A percentile compares a stretch with the other conserved stretches of the same genome.
phyloP scores from a whole-genome alignment of 2,329 filamentous ascomycete species.

The Ophiostoma sp. region DNA sequence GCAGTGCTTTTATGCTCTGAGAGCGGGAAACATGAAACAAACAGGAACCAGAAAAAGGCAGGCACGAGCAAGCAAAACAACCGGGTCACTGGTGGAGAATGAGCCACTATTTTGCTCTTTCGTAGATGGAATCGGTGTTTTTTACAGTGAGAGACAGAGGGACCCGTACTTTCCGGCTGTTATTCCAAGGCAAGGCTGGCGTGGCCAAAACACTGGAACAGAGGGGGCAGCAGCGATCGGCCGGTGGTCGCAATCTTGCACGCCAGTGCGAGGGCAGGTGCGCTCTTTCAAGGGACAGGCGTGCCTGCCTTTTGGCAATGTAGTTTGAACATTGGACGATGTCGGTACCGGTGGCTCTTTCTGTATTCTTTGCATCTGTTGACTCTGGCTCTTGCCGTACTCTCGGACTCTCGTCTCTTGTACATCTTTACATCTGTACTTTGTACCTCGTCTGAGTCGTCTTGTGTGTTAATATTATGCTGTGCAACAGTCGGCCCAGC shows the following conservation, averaged over 20 bases:
- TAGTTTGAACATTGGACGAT: not conserved
- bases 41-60: slow-evolving; percentile 4
- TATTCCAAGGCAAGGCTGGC: slow-evolving; percentile 16
- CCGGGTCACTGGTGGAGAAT: not conserved
- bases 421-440: not conserved
- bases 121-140: not conserved
- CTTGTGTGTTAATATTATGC: not conserved
- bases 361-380: not conserved
- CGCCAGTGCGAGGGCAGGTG: slow-evolving; percentile 1
- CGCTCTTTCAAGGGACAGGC: not conserved
- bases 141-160: not conserved
- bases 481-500: not conserved
- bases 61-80: slow-evolving; percentile 1
- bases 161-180: not conserved
- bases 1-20: not conserved
- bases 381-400: not conserved
- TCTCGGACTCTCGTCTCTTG: not conserved
- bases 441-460: not conserved
- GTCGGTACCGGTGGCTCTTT: not conserved
- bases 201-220: not conserved
- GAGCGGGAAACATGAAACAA: slow-evolving; percentile 11
- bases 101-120: not conserved
- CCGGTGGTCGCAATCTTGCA: slow-evolving; percentile 15
- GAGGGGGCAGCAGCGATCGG: slow-evolving; percentile 15
- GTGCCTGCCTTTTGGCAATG: not conserved